phyloP scores from a whole-genome alignment of 768 basidiomycete genomes.

The Suillus discolor region DNA sequence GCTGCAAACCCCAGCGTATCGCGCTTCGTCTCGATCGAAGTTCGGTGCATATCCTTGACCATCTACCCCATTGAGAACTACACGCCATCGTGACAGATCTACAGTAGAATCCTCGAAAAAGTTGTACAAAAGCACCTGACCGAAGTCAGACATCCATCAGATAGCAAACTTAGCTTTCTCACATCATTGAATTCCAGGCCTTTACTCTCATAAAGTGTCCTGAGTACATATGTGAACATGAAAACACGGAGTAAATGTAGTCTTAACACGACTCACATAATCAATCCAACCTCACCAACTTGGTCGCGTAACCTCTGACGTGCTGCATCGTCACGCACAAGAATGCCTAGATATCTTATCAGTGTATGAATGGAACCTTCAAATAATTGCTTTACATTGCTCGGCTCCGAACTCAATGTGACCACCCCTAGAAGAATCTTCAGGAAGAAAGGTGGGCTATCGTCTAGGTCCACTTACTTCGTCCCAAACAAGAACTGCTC shows the following conservation, averaged over 20 bases:
- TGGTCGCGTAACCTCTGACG: conserved; percentile 47
- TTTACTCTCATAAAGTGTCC: no score
- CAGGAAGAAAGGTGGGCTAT: conserved; percentile 10
- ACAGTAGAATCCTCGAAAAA: conserved; percentile 69
- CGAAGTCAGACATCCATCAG: conserved; percentile 4
- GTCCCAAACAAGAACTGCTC: conserved; percentile 60
- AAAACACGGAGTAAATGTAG: no score
- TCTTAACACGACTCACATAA: conserved; percentile 47
- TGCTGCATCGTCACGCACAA: conserved; percentile 65
- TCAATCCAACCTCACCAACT: conserved; percentile 59
- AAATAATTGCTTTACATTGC: conserved; percentile 48
- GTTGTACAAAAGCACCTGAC: conserved; percentile 72
- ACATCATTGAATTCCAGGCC: no score
- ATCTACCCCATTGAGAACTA: conserved; percentile 48
- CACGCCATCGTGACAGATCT: conserved; percentile 57
- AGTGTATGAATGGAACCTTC: neutral
- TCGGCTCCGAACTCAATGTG: conserved; percentile 62
- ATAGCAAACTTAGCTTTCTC: no score
- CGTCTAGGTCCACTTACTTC: conserved; percentile 36
- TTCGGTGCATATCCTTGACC: conserved; percentile 40
- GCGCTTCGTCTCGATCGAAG: conserved; percentile 45
- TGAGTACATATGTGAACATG: no score
- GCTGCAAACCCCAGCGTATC: conserved; percentile 57
- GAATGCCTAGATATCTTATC: conserved; percentile 49
- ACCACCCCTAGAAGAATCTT: conserved; percentile 39